Percentiles rank a stretch among this genome's conserved stretches.
phyloP scores from a whole-genome alignment of 441 rosid species.

The Breynia disticha region DNA sequence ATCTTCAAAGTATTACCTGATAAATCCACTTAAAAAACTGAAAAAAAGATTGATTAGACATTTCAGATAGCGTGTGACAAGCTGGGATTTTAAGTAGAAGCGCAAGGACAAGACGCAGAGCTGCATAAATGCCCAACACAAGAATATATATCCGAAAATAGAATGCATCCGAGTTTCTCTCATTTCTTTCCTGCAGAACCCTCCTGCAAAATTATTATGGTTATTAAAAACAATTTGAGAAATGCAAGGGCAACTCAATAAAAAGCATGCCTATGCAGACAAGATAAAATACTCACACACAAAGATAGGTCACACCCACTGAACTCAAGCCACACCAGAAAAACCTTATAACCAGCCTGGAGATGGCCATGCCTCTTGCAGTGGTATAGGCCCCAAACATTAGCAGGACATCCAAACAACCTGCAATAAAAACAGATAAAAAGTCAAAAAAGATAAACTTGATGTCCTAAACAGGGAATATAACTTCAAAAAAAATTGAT shows the following conservation, averaged over 20 bases:
- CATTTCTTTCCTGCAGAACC: constrained; percentile 69
- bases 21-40: constrained; percentile 99
- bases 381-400: constrained; percentile 93
- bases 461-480: constrained; percentile 5
- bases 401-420: constrained; percentile 84
- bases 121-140: constrained; percentile 82
- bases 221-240: constrained; percentile 4
- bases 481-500: constrained; percentile 5
- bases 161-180: constrained; percentile 47
- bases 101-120: constrained; percentile 61
- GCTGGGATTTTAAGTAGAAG: constrained; percentile 72
- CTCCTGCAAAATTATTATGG: constrained; percentile 43
- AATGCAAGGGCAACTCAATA: constrained; percentile 1
- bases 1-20: constrained; percentile 46
- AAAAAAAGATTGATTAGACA: constrained; percentile 92
- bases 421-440: constrained; percentile 30
- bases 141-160: constrained; percentile 85
- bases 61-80: constrained; percentile 80
- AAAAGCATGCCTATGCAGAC: constrained; percentile 7
- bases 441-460: constrained; percentile 9
- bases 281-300: constrained; percentile 50
- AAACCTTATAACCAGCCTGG: constrained; percentile 85
- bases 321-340: constrained; percentile 85
- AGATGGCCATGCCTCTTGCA: constrained; percentile 98
- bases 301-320: constrained; percentile 63